phyloP scores from a whole-genome alignment of 1,284 basidiomycete species.

The Mycena citricolor region DNA sequence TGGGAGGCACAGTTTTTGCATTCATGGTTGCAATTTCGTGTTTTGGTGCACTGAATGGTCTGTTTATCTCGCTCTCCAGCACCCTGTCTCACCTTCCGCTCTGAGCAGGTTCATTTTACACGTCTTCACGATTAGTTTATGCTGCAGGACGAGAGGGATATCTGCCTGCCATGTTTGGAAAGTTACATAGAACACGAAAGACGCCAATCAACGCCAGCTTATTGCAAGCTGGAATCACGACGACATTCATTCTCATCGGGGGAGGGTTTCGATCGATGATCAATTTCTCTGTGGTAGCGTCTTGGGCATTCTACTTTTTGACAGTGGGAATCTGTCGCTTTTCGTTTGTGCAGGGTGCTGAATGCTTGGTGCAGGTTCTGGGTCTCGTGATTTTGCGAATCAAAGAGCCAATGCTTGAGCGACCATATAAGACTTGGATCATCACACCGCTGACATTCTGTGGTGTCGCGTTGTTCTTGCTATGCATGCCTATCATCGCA shows the following conservation, averaged over 20 bases:
- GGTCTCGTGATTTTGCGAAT: slow-evolving; percentile 87
- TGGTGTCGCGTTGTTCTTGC: slow-evolving; percentile 84
- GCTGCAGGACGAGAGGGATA: slow-evolving; percentile 89
- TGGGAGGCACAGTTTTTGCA: slow-evolving; percentile 87
- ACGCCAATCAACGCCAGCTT: slow-evolving; percentile 87
- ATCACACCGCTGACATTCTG: slow-evolving; percentile 91
- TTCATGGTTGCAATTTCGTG: slow-evolving; percentile 92
- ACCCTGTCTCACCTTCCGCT: slow-evolving; percentile 12
- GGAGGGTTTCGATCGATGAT: slow-evolving; percentile 87
- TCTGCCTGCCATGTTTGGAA: slow-evolving; percentile 80
- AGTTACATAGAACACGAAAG: slow-evolving; percentile 66
- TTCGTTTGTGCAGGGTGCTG: not conserved
- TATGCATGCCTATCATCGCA: slow-evolving; percentile 94
- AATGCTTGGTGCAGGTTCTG: slow-evolving; percentile 55
- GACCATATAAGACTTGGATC: slow-evolving; percentile 92
- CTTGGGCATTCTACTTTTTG: slow-evolving; percentile 90
- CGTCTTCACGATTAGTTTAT: slow-evolving; percentile 81
- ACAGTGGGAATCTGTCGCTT: slow-evolving; percentile 55
- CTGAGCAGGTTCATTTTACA: slow-evolving; percentile 71
- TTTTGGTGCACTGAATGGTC: slow-evolving; percentile 88
- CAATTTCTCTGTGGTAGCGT: slow-evolving; percentile 85
- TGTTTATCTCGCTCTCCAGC: slow-evolving; percentile 8
- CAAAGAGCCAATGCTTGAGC: slow-evolving; percentile 87
- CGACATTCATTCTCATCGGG: slow-evolving; percentile 77
- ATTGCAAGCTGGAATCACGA: slow-evolving; percentile 74